Conservation (phyloP, 805 yeast species). For the Saccharomyces mikatae region DNA sequence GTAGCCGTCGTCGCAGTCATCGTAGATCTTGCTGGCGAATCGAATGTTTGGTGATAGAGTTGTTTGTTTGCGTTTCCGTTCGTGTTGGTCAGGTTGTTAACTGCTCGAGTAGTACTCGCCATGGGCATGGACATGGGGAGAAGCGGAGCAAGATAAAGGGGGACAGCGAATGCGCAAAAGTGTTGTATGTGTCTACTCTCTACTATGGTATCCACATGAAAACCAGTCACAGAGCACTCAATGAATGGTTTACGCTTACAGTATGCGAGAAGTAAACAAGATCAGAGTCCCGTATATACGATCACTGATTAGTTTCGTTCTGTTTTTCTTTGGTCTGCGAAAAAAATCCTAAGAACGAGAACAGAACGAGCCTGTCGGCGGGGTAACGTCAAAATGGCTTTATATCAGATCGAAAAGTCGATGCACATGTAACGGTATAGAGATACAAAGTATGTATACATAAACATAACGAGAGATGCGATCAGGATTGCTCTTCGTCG, state of each 20-base stretch:
- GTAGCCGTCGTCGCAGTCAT: background rate
- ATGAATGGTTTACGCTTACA: background rate
- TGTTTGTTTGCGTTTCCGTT: slow-evolving; percentile 9
- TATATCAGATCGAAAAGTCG: background rate
- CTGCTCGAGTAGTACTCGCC: slow-evolving; percentile 5
- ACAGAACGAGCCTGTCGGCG: background rate
- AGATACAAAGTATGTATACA: background rate
- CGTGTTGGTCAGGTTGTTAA: slow-evolving; percentile 18
- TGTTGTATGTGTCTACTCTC: background rate
- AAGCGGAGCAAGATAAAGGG: background rate
- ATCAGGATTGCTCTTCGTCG: background rate
- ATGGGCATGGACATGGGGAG: background rate
- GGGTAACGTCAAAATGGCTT: background rate
- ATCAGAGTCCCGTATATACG: background rate
- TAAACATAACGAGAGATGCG: background rate
- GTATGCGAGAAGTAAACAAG: background rate
- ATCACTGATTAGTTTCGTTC: background rate
- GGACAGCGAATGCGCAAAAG: background rate
- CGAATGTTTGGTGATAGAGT: slow-evolving; percentile 4
- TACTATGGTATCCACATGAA: background rate
- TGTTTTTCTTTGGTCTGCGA: background rate
- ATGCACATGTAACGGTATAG: background rate
- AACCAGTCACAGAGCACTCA: background rate
- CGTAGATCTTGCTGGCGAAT: background rate
- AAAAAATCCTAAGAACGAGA: background rate